Conservation (phyloP, 352 stramenopile genomes). For the Nothophytophthora sp. region DNA sequence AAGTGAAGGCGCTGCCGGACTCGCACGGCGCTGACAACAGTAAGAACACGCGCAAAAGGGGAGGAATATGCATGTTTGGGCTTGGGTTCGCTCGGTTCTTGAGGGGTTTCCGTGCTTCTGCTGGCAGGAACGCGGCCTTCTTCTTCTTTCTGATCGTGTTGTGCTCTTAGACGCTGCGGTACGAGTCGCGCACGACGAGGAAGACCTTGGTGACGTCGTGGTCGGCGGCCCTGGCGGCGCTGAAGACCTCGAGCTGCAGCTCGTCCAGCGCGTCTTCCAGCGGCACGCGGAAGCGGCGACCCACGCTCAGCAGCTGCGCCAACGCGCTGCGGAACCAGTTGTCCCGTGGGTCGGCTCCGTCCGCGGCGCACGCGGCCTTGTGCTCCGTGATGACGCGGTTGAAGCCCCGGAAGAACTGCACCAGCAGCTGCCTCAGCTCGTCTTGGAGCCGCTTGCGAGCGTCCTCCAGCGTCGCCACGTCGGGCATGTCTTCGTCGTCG, state of each 20-base stretch:
- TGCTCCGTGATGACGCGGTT: constrained; percentile 75
- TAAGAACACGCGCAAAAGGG: not conserved
- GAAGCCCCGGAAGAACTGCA: constrained; percentile 67
- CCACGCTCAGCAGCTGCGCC: constrained; percentile 71
- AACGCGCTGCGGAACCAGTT: constrained; percentile 84
- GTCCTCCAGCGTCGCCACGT: constrained; percentile 45
- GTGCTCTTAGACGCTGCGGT: constrained; percentile 45
- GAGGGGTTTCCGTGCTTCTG: too few relatives aligned
- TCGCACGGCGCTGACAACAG: too few relatives aligned
- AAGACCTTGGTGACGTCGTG: constrained; percentile 79
- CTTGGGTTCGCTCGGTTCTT: too few relatives aligned
- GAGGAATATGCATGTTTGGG: too few relatives aligned
- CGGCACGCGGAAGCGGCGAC: constrained; percentile 52
- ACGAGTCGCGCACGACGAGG: constrained; percentile 68
- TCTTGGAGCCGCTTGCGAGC: constrained; percentile 38
- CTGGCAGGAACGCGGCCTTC: too few relatives aligned
- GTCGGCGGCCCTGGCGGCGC: constrained; percentile 42
- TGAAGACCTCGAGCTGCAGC: constrained; percentile 60
- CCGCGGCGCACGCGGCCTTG: constrained; percentile 72
- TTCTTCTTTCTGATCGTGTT: constrained; percentile 13
- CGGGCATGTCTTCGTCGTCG: constrained; percentile 55
- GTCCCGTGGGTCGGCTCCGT: constrained; percentile 72
- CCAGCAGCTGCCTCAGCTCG: constrained; percentile 53
- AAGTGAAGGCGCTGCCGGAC: too few relatives aligned
- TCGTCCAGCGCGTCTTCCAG: constrained; percentile 56